Evolutionary conservation across 2,329 filamentous ascomycete species (phyloP).

Genomic region (Daldinia sp.): DNA sequence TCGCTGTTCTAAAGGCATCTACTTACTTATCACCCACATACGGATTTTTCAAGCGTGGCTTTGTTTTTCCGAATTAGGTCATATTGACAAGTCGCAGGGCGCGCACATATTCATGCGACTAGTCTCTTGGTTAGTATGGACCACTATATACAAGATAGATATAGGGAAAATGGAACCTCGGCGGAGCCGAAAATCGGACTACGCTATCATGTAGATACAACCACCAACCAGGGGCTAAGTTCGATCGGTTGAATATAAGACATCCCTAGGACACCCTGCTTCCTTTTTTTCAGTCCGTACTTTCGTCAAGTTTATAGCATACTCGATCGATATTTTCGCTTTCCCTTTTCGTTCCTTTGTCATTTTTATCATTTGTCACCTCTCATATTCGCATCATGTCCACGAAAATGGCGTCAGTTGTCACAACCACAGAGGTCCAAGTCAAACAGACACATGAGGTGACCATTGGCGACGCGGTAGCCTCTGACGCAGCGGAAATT

Average conservation of each 20-base stretch:
- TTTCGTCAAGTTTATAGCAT: not conserved
- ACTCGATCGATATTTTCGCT: not conserved
- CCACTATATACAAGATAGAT: not conserved
- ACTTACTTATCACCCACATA: not conserved
- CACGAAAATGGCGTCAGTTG: constrained; percentile 23
- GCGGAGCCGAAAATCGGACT: constrained; percentile 23
- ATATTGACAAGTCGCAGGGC: constrained; percentile 34
- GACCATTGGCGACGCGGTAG: constrained; percentile 39
- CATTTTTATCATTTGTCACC: not conserved
- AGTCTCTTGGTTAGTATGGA: not conserved
- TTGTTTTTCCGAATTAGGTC: constrained; percentile 15
- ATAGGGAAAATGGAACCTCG: constrained; percentile 11
- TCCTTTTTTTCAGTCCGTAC: not conserved
- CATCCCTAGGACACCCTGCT: not conserved
- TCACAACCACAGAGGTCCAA: not conserved
- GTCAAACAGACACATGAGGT: constrained; percentile 27
- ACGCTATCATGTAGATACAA: not conserved
- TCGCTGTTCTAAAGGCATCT: constrained; percentile 1
- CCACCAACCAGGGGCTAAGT: not conserved
- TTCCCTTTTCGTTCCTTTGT: not conserved
- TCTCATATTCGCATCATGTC: constrained; percentile 19
- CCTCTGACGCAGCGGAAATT: constrained; percentile 46
- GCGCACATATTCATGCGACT: constrained; percentile 10
- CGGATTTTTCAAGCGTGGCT: not conserved
- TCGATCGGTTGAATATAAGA: constrained; percentile 1